These are phyloP conservation scores for Didymella exigua DNA, from an alignment of 2,329 filamentous ascomycete genomes.

Conservation along the genomic window DNA sequence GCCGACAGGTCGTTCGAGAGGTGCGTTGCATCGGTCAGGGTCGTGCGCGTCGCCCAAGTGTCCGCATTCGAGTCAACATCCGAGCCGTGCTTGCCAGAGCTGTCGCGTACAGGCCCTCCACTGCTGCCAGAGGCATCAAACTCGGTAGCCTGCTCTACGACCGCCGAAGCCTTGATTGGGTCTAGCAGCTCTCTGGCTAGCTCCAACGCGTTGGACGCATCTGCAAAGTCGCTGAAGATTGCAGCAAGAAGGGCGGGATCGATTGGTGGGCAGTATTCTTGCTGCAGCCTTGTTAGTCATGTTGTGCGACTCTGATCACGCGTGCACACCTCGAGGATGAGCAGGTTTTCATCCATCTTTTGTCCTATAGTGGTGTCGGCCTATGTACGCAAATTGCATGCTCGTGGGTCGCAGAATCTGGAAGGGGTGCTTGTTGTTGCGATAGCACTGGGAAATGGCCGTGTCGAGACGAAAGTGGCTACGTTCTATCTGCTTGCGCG, in stretches of 20 bases:
- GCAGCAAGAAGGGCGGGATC: slow-evolving; percentile 79
- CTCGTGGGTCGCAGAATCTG: slow-evolving; percentile 19
- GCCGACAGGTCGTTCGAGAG: slow-evolving; percentile 54
- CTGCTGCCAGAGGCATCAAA: slow-evolving; percentile 80
- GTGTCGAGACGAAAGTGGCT: background rate
- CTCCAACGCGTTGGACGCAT: slow-evolving; percentile 58
- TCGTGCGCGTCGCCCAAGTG: slow-evolving; percentile 50
- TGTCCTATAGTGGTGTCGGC: slow-evolving; percentile 32
- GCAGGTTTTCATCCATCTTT: slow-evolving; percentile 47
- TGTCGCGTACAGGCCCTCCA: slow-evolving; percentile 41
- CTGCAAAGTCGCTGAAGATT: slow-evolving; percentile 75
- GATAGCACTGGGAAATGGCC: background rate
- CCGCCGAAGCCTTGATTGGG: slow-evolving; percentile 67
- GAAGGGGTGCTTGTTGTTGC: background rate
- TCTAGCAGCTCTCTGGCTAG: slow-evolving; percentile 66
- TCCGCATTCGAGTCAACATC: slow-evolving; percentile 46
- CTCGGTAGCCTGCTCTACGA: slow-evolving; percentile 70
- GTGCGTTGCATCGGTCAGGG: slow-evolving; percentile 58
- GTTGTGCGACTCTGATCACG: slow-evolving; percentile 6
- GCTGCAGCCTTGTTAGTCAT: slow-evolving; percentile 52
- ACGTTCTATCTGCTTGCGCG: background rate
- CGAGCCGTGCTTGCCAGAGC: slow-evolving; percentile 24
- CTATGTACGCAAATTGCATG: slow-evolving; percentile 34
- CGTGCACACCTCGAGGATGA: slow-evolving; percentile 39
- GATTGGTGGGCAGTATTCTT: slow-evolving; percentile 73